Evolutionary conservation across 2,329 filamentous ascomycete species (phyloP), one percentile per base, ranked within the genome.

Genomic region (Alternaria sp.): DNA sequence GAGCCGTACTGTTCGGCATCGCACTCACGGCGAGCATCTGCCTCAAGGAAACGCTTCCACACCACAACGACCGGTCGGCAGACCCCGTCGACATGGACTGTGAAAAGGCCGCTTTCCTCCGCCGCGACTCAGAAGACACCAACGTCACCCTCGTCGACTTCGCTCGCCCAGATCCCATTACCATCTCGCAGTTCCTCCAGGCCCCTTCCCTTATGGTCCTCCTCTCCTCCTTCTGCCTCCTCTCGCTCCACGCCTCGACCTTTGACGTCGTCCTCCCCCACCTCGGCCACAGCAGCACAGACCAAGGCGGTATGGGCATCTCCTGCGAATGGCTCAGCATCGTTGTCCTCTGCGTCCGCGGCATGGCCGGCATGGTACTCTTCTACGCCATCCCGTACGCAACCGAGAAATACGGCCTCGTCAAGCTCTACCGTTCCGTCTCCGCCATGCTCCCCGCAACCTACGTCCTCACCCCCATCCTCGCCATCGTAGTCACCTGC

Each of bases 241-340:
- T 85, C 33, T 87, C 86, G n/a, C 85, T 85, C 71, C 87, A 87
- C 58, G 84, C 84, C 12, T 84, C 82, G 3, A 86, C 86, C 49
- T 88, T 84, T 61, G 82, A 84, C 60, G 79, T 82, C 21, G 75
- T 85, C 5, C 80, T 84, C 4, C 83, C 82, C 6, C 82, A 84
- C 64, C 78, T 84, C 28, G 82, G 82, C 49, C 83, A 84, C 71
- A 82, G 79, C 63, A 79, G 77, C 65, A 80, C 80, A 37, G 75
- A 80, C 46, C 75, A 82, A 51, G 82, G 81, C 51, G 83, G 82
- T 41, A 82, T 84, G 74, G 82, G 82, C 33, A 77, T 84, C 41
- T 77, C 82, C 10, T 85, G 83, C 75, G 76, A 78, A 18, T 82
- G 79, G 78, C 75, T 84, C 47, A 79, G 78, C 33, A 70, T 81